Percentiles rank a stretch among this genome's conserved stretches.
phyloP scores from a whole-genome alignment of 306 rosid genomes.

The Coriaria nepalensis region DNA sequence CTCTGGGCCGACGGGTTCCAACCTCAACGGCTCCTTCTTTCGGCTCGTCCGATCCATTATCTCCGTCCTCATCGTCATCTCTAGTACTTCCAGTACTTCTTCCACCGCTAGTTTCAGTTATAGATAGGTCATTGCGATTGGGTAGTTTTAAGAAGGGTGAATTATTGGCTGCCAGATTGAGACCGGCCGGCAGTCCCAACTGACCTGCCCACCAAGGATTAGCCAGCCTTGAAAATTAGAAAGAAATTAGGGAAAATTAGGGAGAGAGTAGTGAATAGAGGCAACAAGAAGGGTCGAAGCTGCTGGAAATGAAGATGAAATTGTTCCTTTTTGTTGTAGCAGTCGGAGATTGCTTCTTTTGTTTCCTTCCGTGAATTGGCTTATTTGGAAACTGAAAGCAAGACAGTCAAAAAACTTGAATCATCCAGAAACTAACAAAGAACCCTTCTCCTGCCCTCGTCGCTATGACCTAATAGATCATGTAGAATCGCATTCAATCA shows the following conservation, averaged over 20 bases:
- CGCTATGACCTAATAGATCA: too few species aligned
- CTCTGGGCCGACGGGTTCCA: slow-evolving; percentile 63
- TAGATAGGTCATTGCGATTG: slow-evolving; percentile 30
- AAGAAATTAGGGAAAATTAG: neutral
- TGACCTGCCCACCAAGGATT: slow-evolving; percentile 7
- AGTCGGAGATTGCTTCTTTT: too few species aligned
- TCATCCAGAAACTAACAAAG: too few species aligned
- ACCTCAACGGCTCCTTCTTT: slow-evolving; percentile 70
- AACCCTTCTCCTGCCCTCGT: too few species aligned
- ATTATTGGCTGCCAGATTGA: slow-evolving; percentile 44
- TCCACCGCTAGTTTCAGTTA: slow-evolving; percentile 31
- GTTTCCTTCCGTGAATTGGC: too few species aligned
- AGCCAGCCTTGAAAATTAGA: neutral
- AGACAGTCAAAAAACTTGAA: too few species aligned
- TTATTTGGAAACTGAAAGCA: too few species aligned
- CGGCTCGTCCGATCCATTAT: slow-evolving; percentile 43
- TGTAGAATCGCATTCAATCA: too few species aligned
- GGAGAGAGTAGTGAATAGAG: too few species aligned
- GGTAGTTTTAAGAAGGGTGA: slow-evolving; percentile 33
- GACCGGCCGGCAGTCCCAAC: slow-evolving; percentile 53
- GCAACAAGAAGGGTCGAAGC: too few species aligned
- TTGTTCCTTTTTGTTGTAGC: too few species aligned
- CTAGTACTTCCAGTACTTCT: slow-evolving; percentile 6
- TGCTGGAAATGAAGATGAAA: too few species aligned
- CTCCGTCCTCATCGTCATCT: slow-evolving; percentile 47